Conservation (phyloP, 768 basidiomycete species). For the Collybia nuda region DNA sequence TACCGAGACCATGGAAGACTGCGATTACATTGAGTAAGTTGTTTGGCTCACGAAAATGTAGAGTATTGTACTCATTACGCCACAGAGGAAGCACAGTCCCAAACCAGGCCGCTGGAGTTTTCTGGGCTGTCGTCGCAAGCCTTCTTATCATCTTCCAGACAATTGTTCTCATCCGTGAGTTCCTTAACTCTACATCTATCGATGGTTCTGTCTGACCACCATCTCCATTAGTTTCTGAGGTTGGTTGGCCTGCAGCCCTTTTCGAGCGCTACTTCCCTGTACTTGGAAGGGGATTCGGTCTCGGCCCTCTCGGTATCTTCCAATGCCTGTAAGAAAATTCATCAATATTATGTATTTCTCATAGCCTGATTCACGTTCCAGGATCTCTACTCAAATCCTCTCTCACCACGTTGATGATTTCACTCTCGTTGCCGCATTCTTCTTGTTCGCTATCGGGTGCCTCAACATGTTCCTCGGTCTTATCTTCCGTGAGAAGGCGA, state of each 20-base stretch:
- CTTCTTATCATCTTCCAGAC: slow-evolving; percentile 84
- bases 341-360: too few relatives aligned
- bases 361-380: slow-evolving; percentile 15
- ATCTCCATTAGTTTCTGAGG: slow-evolving; percentile 55
- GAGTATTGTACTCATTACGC: not conserved
- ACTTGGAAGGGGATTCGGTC: slow-evolving; percentile 81
- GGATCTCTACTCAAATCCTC: slow-evolving; percentile 68
- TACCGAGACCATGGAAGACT: slow-evolving; percentile 43
- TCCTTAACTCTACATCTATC: not conserved
- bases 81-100: slow-evolving; percentile 80
- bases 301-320: slow-evolving; percentile 86
- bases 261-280: slow-evolving; percentile 92
- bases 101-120: slow-evolving; percentile 87
- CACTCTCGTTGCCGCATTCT: slow-evolving; percentile 83
- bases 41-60: not conserved
- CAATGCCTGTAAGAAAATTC: slow-evolving; percentile 66
- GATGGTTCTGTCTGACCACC: not conserved
- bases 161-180: slow-evolving; percentile 66
- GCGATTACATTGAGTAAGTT: slow-evolving; percentile 79
- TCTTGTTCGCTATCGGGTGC: slow-evolving; percentile 82
- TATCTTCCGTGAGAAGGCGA: slow-evolving; percentile 71
- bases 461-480: slow-evolving; percentile 81
- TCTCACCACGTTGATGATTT: slow-evolving; percentile 82
- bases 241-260: slow-evolving; percentile 75
- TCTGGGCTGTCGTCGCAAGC: slow-evolving; percentile 87